Evolutionary conservation across 306 rosid species (phyloP).

Genomic region (Hippophae gyantsensis): DNA sequence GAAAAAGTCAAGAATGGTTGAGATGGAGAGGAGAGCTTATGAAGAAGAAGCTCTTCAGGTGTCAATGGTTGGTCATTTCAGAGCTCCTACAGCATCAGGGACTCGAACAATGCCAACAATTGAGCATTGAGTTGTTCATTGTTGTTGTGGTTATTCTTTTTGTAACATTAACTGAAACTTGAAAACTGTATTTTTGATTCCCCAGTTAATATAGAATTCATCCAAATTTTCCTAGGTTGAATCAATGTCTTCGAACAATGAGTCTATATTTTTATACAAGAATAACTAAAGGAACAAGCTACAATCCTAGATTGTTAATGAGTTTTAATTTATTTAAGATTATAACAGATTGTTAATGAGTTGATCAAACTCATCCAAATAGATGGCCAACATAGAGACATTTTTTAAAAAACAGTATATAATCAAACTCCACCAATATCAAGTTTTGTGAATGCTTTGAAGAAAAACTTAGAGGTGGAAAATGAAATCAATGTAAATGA

Average conservation of each 20-base stretch:
- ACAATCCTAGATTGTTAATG: no score
- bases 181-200: conserved; percentile 1
- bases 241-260: background rate
- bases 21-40: conserved; percentile 80
- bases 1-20: conserved; percentile 77
- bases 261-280: no score
- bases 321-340: no score
- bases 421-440: no score
- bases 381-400: no score
- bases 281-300: no score
- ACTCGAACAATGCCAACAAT: conserved; percentile 56
- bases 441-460: no score
- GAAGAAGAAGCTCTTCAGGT: conserved; percentile 96
- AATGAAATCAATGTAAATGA: no score
- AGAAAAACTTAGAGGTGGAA: no score
- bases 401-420: no score
- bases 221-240: conserved; percentile 2
- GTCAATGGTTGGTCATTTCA: conserved; percentile 93
- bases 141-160: conserved; percentile 14
- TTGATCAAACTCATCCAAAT: no score
- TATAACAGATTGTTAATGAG: no score
- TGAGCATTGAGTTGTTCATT: conserved; percentile 36
- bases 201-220: conserved; percentile 11
- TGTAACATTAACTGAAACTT: conserved; percentile 33
- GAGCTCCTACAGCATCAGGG: conserved; percentile 72